Percentiles rank a stretch among this genome's conserved stretches.
Conservation (phyloP, 345 rosid genomes). For the Salix koriyanagi region DNA sequence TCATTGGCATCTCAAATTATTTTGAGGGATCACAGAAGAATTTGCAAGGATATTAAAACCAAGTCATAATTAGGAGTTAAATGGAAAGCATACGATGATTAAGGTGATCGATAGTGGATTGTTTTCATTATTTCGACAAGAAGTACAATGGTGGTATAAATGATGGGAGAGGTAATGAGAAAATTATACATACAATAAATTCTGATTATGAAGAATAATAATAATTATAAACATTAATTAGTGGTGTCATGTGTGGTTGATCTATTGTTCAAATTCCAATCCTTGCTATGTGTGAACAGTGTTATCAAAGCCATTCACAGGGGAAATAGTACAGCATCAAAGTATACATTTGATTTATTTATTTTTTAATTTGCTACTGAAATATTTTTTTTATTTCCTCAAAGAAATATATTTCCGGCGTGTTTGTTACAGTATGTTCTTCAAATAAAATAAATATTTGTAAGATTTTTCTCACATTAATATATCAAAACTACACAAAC, state of each 20-base stretch:
- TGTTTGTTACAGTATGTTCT: too few relatives aligned
- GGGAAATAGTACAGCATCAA: too few relatives aligned
- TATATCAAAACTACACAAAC: too few relatives aligned
- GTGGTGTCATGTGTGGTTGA: background rate
- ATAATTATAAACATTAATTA: background rate
- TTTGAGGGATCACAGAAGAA: background rate
- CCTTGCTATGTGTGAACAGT: too few relatives aligned
- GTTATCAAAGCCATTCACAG: too few relatives aligned
- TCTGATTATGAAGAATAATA: background rate
- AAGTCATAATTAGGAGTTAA: background rate
- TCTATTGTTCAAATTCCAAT: background rate
- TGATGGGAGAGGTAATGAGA: background rate
- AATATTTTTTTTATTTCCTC: too few relatives aligned
- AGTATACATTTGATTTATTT: too few relatives aligned
- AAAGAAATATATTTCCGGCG: too few relatives aligned
- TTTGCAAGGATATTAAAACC: background rate
- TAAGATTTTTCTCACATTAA: too few relatives aligned
- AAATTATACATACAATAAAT: background rate
- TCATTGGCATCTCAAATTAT: background rate
- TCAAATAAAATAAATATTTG: too few relatives aligned
- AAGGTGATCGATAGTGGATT: background rate
- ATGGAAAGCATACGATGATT: background rate
- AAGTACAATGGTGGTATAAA: background rate
- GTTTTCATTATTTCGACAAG: background rate
- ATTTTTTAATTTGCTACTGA: too few relatives aligned